Evolutionary conservation across 257 asterid genomes (phyloP), one percentile per base, ranked within the genome.

Genomic region (Coffea eugenioides): DNA sequence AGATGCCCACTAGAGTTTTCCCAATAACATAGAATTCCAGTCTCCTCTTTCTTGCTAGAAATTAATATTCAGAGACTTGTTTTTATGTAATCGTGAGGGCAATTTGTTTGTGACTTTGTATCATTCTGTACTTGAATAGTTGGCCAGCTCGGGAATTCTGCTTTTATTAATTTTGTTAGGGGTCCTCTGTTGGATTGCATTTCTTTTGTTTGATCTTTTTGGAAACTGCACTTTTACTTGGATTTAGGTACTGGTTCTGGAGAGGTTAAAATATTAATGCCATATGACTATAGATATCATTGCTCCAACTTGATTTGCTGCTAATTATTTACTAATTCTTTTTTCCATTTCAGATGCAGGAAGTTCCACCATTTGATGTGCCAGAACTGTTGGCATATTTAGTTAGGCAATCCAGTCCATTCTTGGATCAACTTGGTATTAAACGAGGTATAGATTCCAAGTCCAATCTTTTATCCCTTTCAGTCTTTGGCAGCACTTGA

Each of bases 391-490:
- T 96, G 84, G 99, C 99, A 20, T 88, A 90, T 85, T 88, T 96
- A 49, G 97, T 96, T 83, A 92, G 97, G 90, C 98, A 92, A 84
- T 94, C 99, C 84, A 91, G 95, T 83, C 97, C 97, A 62, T 85
- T 94, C 77, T 90, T 96, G 83, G 99, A 94, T 86, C 98, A 96
- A 76, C 86, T 96, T 68, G 99, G 99, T 82, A 90, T 96, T 79
- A 86, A 84, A 82, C 89, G 79, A 92, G 97, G 99, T 94, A 86
- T 79, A 79, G 66, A 77, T 66, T 62, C 67, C 80, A 74, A 73
- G 64, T 18, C 64, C n/a, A 2, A 23, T 67, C 34, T 69, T 15
- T 25, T 69, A 57, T 25, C 31, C n/a, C 18, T 56, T 68, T 31
- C 7, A 68, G 4, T 16, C 0, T 36, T 21, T 79, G 23, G 6